Evolutionary conservation across 495 filamentous ascomycete species (phyloP).

Genomic region (Penicillium simplicissimum): DNA sequence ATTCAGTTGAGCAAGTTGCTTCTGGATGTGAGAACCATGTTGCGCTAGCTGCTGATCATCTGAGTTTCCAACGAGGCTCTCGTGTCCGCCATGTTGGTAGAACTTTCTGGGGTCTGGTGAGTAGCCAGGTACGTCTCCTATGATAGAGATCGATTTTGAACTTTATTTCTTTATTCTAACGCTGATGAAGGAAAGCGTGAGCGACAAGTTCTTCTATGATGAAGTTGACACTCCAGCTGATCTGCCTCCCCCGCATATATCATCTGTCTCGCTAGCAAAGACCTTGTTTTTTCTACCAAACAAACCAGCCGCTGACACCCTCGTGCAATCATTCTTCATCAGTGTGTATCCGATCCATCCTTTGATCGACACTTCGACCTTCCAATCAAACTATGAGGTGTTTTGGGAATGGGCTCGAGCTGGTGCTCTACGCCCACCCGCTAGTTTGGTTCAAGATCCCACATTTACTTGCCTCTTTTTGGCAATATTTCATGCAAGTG

Average conservation of each 20-base stretch:
- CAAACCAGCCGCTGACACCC: slow-evolving; percentile 6
- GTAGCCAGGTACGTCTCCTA: slow-evolving; percentile 2
- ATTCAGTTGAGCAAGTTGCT: neutral
- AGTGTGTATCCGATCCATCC: slow-evolving; percentile 18
- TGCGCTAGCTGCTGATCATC: neutral
- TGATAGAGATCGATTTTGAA: neutral
- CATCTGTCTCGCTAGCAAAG: slow-evolving; percentile 2
- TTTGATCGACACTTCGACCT: slow-evolving; percentile 13
- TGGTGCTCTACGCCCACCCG: slow-evolving; percentile 3
- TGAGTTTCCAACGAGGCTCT: slow-evolving; percentile 2
- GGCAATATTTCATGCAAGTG: slow-evolving; percentile 19
- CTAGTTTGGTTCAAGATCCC: slow-evolving; percentile 19
- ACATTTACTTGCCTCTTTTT: slow-evolving; percentile 24
- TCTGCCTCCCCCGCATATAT: slow-evolving; percentile 14
- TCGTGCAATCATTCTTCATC: slow-evolving; percentile 17
- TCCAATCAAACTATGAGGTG: slow-evolving; percentile 17
- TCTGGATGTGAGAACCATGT: neutral
- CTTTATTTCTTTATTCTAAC: neutral
- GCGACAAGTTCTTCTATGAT: slow-evolving; percentile 20
- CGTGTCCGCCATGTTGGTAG: slow-evolving; percentile 4
- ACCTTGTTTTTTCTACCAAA: slow-evolving; percentile 6
- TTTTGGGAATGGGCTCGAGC: slow-evolving; percentile 24
- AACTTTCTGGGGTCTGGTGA: slow-evolving; percentile 17
- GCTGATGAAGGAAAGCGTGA: slow-evolving; percentile 12
- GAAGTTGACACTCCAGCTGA: slow-evolving; percentile 6